Evolutionary conservation across 345 rosid species (phyloP).

Genomic region (Acer yangbiense): DNA sequence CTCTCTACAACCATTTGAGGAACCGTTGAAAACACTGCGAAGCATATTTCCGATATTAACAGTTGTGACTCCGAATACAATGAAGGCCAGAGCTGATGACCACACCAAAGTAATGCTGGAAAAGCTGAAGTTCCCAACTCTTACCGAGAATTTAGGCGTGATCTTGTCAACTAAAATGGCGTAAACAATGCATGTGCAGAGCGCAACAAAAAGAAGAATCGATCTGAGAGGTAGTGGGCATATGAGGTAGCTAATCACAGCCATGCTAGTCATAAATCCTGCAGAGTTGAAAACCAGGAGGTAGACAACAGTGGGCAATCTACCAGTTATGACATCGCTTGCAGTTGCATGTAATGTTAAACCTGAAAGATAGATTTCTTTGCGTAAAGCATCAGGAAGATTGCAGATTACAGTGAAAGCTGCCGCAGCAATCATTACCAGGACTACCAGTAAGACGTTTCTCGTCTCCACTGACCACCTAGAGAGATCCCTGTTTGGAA

Average conservation of each 20-base stretch:
- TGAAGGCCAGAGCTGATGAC: neutral
- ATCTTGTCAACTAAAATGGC: neutral
- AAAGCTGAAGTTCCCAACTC: neutral
- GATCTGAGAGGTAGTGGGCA: neutral
- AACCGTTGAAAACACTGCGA: neutral
- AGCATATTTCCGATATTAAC: neutral
- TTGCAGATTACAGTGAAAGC: slow-evolving; percentile 6
- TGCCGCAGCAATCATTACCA: neutral
- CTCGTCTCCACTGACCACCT: slow-evolving; percentile 1
- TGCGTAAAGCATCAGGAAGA: neutral
- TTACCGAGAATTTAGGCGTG: neutral
- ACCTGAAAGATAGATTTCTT: neutral
- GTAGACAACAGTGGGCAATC: neutral
- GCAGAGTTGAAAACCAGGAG: slow-evolving; percentile 9
- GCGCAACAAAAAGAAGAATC: neutral
- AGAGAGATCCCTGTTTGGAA: neutral
- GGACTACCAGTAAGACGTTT: slow-evolving; percentile 19
- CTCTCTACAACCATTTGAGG: neutral
- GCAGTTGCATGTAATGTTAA: neutral
- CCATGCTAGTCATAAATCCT: neutral
- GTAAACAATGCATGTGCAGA: slow-evolving; percentile 1
- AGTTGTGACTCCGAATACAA: neutral
- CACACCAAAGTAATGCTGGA: slow-evolving; percentile 3
- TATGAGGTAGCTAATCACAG: neutral
- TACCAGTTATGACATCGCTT: neutral